Conservation (phyloP, 2,329 filamentous ascomycete genomes). For the Claviceps cyperi region DNA sequence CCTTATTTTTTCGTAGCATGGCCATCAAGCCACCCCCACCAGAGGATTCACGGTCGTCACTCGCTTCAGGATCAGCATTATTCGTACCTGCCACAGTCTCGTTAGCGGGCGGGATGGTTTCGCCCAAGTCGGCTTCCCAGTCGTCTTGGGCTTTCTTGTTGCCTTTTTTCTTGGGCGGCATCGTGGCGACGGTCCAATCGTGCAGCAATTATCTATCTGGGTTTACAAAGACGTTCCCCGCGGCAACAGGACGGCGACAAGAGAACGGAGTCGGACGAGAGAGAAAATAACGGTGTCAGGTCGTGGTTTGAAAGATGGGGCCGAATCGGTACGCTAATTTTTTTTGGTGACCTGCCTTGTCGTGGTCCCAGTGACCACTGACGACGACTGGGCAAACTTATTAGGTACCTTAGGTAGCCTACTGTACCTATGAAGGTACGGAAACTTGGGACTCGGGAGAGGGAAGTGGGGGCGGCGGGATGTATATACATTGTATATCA, state of each 20-base stretch:
- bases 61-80: conserved; percentile 29
- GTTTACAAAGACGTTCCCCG: neutral
- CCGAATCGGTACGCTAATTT: neutral
- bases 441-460: too few relatives aligned
- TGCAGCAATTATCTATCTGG: neutral
- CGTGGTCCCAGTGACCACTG: too few relatives aligned
- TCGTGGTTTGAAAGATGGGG: neutral
- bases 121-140: conserved; percentile 88
- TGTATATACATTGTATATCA: neutral
- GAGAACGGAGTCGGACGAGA: neutral
- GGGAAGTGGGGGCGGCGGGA: too few relatives aligned
- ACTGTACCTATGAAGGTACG: too few relatives aligned
- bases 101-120: conserved; percentile 47
- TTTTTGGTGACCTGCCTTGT: neutral
- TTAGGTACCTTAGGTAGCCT: too few relatives aligned
- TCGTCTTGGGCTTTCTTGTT: conserved; percentile 75
- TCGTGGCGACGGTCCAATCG: conserved; percentile 28
- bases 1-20: conserved; percentile 66
- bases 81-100: conserved; percentile 31
- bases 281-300: neutral
- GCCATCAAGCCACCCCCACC: conserved; percentile 64
- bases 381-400: too few relatives aligned
- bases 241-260: neutral
- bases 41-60: conserved; percentile 37
- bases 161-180: conserved; percentile 90